These are phyloP conservation scores for Avena atlantica DNA, from an alignment of 176 grass and related monocot genomes.

Conservation along the genomic window DNA sequence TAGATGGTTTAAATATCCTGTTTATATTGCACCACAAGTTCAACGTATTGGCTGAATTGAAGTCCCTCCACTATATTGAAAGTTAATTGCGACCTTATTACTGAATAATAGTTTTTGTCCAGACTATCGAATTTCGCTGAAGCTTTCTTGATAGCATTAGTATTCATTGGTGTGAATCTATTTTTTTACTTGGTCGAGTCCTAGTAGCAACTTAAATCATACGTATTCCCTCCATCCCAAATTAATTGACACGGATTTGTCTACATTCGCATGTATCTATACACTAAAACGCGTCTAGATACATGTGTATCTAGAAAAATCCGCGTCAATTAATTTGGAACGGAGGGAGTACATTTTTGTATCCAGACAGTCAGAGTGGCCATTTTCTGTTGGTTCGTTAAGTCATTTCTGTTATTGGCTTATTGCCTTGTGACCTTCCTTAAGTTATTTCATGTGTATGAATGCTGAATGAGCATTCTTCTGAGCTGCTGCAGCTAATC, in stretches of 20 bases:
- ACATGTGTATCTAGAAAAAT: too few species aligned
- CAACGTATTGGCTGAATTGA: neutral
- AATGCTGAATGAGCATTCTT: slow-evolving; percentile 14
- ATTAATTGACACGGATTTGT: too few species aligned
- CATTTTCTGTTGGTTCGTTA: slow-evolving; percentile 4
- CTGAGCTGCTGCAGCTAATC: slow-evolving; percentile 18
- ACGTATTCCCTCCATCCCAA: too few species aligned
- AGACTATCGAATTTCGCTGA: neutral
- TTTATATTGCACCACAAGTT: neutral
- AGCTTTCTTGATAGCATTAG: slow-evolving; percentile 1
- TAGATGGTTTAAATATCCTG: neutral
- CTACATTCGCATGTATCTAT: too few species aligned
- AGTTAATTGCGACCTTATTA: neutral
- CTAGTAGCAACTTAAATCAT: neutral
- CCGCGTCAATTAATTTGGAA: too few species aligned
- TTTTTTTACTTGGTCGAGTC: neutral
- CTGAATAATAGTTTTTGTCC: neutral
- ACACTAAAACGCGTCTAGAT: too few species aligned
- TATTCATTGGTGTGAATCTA: slow-evolving; percentile 9
- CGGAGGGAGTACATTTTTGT: neutral
- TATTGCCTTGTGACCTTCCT: neutral
- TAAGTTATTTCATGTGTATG: slow-evolving; percentile 5
- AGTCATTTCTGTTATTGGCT: slow-evolving; percentile 5
- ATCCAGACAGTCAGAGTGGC: neutral
- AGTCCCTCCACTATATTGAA: neutral